phyloP scores from a whole-genome alignment of 257 asterid species.

The Penstemon newberryi region DNA sequence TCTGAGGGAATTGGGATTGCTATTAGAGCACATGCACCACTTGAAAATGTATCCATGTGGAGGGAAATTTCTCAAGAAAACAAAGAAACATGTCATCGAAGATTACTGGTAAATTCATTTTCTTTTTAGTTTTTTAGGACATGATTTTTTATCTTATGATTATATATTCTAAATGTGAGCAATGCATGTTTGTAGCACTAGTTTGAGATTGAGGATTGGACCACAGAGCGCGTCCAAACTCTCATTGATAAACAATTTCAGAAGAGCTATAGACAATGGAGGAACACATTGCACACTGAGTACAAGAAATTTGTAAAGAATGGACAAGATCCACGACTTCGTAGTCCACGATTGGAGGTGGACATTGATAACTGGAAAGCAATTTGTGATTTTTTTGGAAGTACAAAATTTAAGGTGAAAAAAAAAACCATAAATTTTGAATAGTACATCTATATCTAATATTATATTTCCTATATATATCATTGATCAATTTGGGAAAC shows the following conservation, averaged over 20 bases:
- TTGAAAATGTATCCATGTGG: too few relatives aligned
- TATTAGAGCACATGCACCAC: too few relatives aligned
- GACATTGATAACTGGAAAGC: not conserved
- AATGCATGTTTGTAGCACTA: too few relatives aligned
- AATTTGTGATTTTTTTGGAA: not conserved
- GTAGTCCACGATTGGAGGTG: not conserved
- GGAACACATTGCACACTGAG: not conserved
- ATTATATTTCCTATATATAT: not conserved
- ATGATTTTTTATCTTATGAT: too few relatives aligned
- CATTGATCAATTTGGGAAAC: not conserved
- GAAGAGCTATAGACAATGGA: slow-evolving; percentile 1
- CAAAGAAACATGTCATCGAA: too few relatives aligned
- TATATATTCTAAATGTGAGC: too few relatives aligned
- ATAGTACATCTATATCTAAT: not conserved
- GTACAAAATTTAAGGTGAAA: not conserved
- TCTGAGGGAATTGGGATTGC: too few relatives aligned
- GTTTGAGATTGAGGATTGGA: not conserved
- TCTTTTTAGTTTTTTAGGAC: too few relatives aligned
- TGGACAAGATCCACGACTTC: not conserved
- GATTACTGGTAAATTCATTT: too few relatives aligned
- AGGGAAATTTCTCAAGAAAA: too few relatives aligned
- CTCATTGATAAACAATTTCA: not conserved
- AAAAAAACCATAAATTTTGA: not conserved
- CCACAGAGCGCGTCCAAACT: not conserved
- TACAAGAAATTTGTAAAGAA: too few relatives aligned